Percentiles rank a stretch among this genome's conserved stretches.
Evolutionary conservation across 2,329 filamentous ascomycete genomes (phyloP).

Genomic region (Penicillium sp.): DNA sequence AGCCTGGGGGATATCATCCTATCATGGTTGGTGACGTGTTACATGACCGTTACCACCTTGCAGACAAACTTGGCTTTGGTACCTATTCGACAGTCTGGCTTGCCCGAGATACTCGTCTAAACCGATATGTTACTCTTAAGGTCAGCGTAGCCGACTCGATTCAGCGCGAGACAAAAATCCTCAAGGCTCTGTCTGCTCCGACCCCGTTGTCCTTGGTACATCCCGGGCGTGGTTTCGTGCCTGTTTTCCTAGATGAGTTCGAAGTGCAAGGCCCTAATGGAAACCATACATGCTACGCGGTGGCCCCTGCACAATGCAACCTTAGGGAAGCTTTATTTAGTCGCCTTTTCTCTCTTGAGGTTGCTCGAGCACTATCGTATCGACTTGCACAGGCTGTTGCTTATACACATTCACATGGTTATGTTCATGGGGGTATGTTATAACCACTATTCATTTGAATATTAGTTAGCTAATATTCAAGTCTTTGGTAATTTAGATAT

Average conservation of each 20-base stretch:
- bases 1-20: conserved; percentile 36
- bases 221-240: conserved; percentile 8
- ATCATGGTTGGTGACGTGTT: conserved; percentile 34
- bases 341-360: conserved; percentile 25
- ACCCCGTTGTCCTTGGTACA: background rate
- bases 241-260: conserved; percentile 25
- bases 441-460: background rate
- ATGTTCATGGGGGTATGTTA: conserved; percentile 24
- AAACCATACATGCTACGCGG: conserved; percentile 27
- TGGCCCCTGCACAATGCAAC: conserved; percentile 25
- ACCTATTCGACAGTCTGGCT: conserved; percentile 45
- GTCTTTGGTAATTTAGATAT: conserved; percentile 21
- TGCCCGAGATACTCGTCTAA: conserved; percentile 30
- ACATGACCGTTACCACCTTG: conserved; percentile 36
- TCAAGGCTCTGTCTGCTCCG: background rate
- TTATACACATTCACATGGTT: conserved; percentile 24
- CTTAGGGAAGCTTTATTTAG: conserved; percentile 29
- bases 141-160: conserved; percentile 21
- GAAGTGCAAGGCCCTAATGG: conserved; percentile 29
- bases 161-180: conserved; percentile 13
- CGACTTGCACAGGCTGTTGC: conserved; percentile 18
- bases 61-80: conserved; percentile 45
- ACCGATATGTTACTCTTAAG: conserved; percentile 33
- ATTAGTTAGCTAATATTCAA: background rate
- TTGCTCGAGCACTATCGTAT: conserved; percentile 26